A percentile compares a stretch with the other conserved stretches of the same genome.
phyloP scores from a whole-genome alignment of 2,329 filamentous ascomycete species.

The Thielaviopsis euricoi region DNA sequence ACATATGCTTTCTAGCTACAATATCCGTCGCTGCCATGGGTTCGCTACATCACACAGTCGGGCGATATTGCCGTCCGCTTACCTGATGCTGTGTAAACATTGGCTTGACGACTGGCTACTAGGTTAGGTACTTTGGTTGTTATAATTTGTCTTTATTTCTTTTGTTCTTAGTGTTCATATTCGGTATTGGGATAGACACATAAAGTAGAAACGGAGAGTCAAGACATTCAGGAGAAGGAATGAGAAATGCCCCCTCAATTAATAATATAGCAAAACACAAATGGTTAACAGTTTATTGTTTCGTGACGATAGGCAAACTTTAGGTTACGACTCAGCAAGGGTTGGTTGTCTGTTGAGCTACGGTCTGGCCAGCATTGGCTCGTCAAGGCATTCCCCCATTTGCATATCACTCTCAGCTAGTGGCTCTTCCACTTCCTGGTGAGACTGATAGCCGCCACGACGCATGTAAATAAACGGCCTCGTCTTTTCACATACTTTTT shows the following conservation, averaged over 20 bases:
- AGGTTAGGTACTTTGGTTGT: neutral
- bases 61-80: constrained; percentile 90
- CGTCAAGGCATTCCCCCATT: too few species aligned
- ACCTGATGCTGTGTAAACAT: constrained; percentile 62
- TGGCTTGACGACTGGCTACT: neutral
- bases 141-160: too few species aligned
- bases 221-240: neutral
- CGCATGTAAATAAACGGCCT: neutral
- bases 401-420: too few species aligned
- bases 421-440: neutral
- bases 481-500: too few species aligned
- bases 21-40: constrained; percentile 96
- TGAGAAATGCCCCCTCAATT: neutral
- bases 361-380: too few species aligned
- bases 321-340: too few species aligned
- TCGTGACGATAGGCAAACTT: too few species aligned
- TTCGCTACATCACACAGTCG: constrained; percentile 95
- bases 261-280: too few species aligned
- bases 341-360: too few species aligned
- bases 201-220: neutral
- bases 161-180: neutral
- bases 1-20: constrained; percentile 46
- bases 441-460: neutral
- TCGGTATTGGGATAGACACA: neutral
- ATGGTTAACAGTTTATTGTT: too few species aligned